phyloP scores from a whole-genome alignment of 108 stramenopile genomes.

The Fragilaria radians region DNA sequence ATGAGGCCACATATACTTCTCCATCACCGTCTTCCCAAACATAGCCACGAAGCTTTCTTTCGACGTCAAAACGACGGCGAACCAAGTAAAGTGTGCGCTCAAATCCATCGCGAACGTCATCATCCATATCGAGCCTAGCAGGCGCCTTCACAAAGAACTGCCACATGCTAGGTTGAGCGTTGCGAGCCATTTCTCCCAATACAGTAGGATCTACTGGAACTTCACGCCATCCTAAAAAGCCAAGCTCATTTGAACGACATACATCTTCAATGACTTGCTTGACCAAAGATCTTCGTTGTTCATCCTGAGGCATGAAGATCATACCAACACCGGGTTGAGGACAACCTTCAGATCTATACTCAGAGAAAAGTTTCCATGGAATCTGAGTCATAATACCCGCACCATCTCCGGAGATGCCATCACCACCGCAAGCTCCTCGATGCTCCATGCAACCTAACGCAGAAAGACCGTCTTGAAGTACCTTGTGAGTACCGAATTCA shows the following conservation, averaged over 20 bases:
- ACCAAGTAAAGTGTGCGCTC: slow-evolving; percentile 91
- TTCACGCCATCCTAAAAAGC: slow-evolving; percentile 85
- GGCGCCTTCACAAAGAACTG: slow-evolving; percentile 93
- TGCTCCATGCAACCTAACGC: slow-evolving; percentile 86
- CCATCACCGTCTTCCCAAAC: slow-evolving; percentile 59
- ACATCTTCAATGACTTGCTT: slow-evolving; percentile 79
- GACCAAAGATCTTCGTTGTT: slow-evolving; percentile 48
- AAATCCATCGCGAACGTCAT: slow-evolving; percentile 83
- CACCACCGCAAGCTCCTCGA: slow-evolving; percentile 83
- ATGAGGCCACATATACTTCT: slow-evolving; percentile 82
- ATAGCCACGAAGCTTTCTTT: slow-evolving; percentile 48
- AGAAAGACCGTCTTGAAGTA: slow-evolving; percentile 62
- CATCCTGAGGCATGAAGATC: slow-evolving; percentile 88
- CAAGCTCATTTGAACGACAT: slow-evolving; percentile 74
- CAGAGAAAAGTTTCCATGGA: slow-evolving; percentile 85
- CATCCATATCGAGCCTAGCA: slow-evolving; percentile 46
- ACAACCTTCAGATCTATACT: slow-evolving; percentile 48
- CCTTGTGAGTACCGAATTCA: slow-evolving; percentile 70
- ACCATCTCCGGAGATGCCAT: slow-evolving; percentile 86
- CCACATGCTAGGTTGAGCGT: slow-evolving; percentile 76
- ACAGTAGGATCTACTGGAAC: slow-evolving; percentile 69
- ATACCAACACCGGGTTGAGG: slow-evolving; percentile 88
- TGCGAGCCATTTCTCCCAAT: slow-evolving; percentile 66
- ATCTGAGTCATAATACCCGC: slow-evolving; percentile 95
- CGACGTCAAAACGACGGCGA: slow-evolving; percentile 74